Conservation (phyloP, 2,329 filamentous ascomycete genomes). For the Bipolaris oryzae region DNA sequence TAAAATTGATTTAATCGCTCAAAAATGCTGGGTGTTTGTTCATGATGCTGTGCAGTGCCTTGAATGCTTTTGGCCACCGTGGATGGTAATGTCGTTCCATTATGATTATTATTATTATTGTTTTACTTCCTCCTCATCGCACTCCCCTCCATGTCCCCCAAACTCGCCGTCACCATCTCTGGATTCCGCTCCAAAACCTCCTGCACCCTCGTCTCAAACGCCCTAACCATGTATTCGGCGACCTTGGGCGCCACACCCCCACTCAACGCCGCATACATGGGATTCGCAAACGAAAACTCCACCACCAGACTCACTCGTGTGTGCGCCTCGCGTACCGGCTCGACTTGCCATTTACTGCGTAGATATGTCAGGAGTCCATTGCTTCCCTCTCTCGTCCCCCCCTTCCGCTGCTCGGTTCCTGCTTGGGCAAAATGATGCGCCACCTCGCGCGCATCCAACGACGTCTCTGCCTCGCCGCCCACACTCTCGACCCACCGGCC, state of each 20-base stretch:
- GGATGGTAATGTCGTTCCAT: too few species aligned
- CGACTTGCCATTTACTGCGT: constrained; percentile 72
- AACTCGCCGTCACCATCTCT: constrained; percentile 25
- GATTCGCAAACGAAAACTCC: constrained; percentile 84
- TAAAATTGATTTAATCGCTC: neutral
- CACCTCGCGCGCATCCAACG: constrained; percentile 50
- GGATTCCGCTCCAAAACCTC: constrained; percentile 53
- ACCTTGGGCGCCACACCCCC: constrained; percentile 82
- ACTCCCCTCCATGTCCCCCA: constrained; percentile 40
- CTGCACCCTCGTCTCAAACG: constrained; percentile 83
- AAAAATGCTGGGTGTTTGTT: neutral
- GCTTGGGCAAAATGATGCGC: constrained; percentile 55
- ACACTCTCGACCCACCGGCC: constrained; percentile 76
- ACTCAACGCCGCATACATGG: constrained; percentile 84
- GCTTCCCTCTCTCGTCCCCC: constrained; percentile 8
- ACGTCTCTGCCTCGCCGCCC: constrained; percentile 62
- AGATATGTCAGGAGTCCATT: constrained; percentile 67
- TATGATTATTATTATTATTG: too few species aligned
- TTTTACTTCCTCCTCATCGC: constrained; percentile 27
- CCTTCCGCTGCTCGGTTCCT: too few species aligned
- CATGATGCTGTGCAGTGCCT: too few species aligned
- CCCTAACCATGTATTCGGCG: constrained; percentile 86
- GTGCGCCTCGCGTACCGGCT: constrained; percentile 52
- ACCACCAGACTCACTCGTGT: constrained; percentile 80
- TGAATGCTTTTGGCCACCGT: neutral